These are phyloP conservation scores for Emmonsiellopsis sp. DNA, from an alignment of 2,329 filamentous ascomycete genomes.

Conservation along the genomic window DNA sequence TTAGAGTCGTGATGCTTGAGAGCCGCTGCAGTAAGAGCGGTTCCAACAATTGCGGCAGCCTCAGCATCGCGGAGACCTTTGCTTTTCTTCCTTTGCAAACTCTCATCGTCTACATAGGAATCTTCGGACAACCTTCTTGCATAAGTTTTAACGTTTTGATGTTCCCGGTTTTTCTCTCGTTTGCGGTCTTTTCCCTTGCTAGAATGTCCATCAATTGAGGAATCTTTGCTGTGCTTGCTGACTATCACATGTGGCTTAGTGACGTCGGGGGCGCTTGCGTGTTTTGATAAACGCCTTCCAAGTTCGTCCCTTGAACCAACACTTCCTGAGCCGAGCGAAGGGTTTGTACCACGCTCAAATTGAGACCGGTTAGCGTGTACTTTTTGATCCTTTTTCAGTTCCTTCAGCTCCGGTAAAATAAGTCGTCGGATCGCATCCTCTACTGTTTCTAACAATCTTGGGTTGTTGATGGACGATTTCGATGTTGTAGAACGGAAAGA, in stretches of 20 bases:
- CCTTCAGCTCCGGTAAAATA: conserved; percentile 84
- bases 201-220: conserved; percentile 37
- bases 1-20: conserved; percentile 57
- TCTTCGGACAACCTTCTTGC: conserved; percentile 39
- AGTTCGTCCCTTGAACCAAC: conserved; percentile 46
- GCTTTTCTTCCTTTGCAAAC: conserved; percentile 44
- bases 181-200: conserved; percentile 43
- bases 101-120: conserved; percentile 42
- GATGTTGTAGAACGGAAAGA: conserved; percentile 52
- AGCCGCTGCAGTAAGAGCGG: conserved; percentile 52
- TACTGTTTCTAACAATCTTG: conserved; percentile 79
- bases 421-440: conserved; percentile 86
- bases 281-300: conserved; percentile 44
- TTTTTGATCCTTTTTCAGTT: conserved; percentile 82
- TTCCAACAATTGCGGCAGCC: conserved; percentile 46
- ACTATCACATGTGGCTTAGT: conserved; percentile 53
- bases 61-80: conserved; percentile 47
- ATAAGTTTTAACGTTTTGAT: conserved; percentile 36
- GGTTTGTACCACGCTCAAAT: conserved; percentile 55
- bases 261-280: conserved; percentile 51
- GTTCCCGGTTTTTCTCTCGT: conserved; percentile 43
- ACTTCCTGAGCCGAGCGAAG: conserved; percentile 50
- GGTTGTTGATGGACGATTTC: conserved; percentile 79
- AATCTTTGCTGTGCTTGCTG: conserved; percentile 49
- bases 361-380: conserved; percentile 61